Conservation (phyloP, 805 yeast species). For the Wickerhamomyces strasburgensis region DNA sequence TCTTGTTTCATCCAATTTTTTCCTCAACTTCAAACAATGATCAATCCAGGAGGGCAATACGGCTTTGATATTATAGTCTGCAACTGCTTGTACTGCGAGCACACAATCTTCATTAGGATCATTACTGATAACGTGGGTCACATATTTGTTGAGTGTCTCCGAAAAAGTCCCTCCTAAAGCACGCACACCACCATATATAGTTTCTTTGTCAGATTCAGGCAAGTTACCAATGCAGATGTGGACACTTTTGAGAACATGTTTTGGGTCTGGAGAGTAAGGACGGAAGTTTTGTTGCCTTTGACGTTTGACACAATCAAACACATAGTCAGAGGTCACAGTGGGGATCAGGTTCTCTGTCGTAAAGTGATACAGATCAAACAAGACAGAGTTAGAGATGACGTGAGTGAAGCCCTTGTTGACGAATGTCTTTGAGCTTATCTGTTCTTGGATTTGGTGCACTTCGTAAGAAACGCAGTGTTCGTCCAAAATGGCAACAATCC, state of each 20-base stretch:
- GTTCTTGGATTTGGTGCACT: constrained; percentile 15
- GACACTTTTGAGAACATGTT: constrained; percentile 55
- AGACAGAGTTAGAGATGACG: constrained; percentile 45
- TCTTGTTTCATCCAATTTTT: constrained; percentile 45
- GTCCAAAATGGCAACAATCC: constrained; percentile 19
- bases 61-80: constrained; percentile 42
- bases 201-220: constrained; percentile 56
- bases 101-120: constrained; percentile 55
- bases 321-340: constrained; percentile 59
- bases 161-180: constrained; percentile 75
- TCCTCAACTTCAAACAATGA: constrained; percentile 53
- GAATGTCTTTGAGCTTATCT: constrained; percentile 21
- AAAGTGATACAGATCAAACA: constrained; percentile 37
- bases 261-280: constrained; percentile 68
- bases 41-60: constrained; percentile 81
- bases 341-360: constrained; percentile 57
- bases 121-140: constrained; percentile 72
- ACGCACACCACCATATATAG: constrained; percentile 57
- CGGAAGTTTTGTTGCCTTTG: constrained; percentile 45
- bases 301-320: constrained; percentile 39
- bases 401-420: constrained; percentile 31
- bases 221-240: constrained; percentile 57
- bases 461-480: constrained; percentile 24
- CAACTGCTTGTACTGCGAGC: constrained; percentile 42
- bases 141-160: constrained; percentile 55